Evolutionary conservation across 306 rosid genomes (phyloP), one percentile per base, ranked within the genome.

Genomic region (Glycyrrhiza uralensis): DNA sequence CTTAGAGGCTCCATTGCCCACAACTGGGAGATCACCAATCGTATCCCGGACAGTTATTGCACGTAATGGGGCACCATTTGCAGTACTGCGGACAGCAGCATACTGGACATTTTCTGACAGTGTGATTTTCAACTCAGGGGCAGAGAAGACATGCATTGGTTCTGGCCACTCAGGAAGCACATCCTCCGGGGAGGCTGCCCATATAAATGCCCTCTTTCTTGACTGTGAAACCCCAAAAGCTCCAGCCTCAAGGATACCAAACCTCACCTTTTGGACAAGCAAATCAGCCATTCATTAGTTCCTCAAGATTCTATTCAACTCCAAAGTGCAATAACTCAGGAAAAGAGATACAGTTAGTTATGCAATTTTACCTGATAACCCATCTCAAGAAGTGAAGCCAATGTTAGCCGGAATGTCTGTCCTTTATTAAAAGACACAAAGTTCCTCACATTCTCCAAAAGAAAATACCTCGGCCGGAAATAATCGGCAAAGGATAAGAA

Each of bases 141-240:
- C 90, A 15, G 87, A 75, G 80, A 94, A 91, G 20, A 91, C 99
- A 30, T 94, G 97, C 96, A 94, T 81, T 58, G 99, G 99, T 84
- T 94, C 97, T 4, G 97, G 99, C 99, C 99, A 94, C 72, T 91
- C 99, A 0, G 99, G 99, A 52, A 94, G 96, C 42, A 73, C 80
- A 67, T 91, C 95, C 29, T 86, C 93, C 1, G 99, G 97, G 18
- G 97, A 85, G 12, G 99, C 97, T 69, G 99, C 99, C 99, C 99
- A 94, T 76, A 94, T 91, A 74, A 94, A 94, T 61, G 97, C 99
- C 68, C 97, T 84, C 76, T 91, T 94, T 74, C 99, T 80, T 59
- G 97, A 94, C 86, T 91, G 99, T 5, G 99, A 91, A 81, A 94
- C 94, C 8, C 99, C 99, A 75, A 41, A 94, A 60, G 99, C 87